Conservation (phyloP, 108 stramenopile species). For the Skeletonema costatum region DNA sequence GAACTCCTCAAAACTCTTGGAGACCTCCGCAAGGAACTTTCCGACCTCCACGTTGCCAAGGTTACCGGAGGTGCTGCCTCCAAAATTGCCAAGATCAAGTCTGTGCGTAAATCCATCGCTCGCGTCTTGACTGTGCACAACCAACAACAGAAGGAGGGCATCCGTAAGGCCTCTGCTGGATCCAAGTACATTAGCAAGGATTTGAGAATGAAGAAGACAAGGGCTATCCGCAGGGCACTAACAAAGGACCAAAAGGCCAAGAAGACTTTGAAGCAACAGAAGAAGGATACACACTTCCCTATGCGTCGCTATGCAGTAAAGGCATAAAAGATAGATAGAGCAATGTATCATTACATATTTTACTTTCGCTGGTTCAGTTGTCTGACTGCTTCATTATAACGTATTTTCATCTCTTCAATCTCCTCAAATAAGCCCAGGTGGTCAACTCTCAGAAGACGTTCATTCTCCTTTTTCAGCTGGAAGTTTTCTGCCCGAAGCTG, state of each 20-base stretch:
- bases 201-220: constrained; percentile 96
- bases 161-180: constrained; percentile 87
- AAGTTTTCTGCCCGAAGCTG: constrained; percentile 2
- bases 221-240: constrained; percentile 95
- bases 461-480: constrained; percentile 21
- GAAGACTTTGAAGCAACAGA: constrained; percentile 85
- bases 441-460: constrained; percentile 21
- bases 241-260: constrained; percentile 81
- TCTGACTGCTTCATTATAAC: constrained; percentile 31
- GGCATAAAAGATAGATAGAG: constrained; percentile 55
- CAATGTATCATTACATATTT: background rate
- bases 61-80: constrained; percentile 97
- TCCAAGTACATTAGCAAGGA: constrained; percentile 95
- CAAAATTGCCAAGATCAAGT: constrained; percentile 99
- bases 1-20: constrained; percentile 94
- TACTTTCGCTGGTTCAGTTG: constrained; percentile 15
- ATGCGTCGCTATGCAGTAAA: constrained; percentile 81
- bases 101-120: constrained; percentile 97
- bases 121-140: constrained; percentile 98
- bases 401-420: constrained; percentile 45
- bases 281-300: constrained; percentile 85
- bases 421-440: constrained; percentile 46
- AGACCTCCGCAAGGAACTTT: constrained; percentile 94
- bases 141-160: constrained; percentile 95
- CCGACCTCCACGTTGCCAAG: constrained; percentile 95